A percentile compares a stretch with the other conserved stretches of the same genome.
phyloP scores from a whole-genome alignment of 306 rosid genomes.

The Castanopsis chinensis region DNA sequence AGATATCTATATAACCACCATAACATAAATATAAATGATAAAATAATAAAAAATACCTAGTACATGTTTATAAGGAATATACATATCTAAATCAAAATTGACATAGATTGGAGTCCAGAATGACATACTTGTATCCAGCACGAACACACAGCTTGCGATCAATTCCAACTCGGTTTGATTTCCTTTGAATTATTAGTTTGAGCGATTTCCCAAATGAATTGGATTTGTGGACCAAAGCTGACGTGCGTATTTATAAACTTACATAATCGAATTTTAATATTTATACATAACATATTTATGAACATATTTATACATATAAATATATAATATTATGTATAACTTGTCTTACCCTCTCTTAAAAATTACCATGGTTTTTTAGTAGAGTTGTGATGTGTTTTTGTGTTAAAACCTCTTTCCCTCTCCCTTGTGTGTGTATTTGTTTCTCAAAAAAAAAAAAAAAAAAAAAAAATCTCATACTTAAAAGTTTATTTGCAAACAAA shows the following conservation, averaged over 20 bases:
- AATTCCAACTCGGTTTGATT: conserved; percentile 35
- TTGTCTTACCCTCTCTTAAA: too few species aligned
- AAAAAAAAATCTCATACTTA: too few species aligned
- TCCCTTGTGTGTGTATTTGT: too few species aligned
- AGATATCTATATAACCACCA: not conserved
- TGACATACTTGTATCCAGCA: conserved; percentile 64
- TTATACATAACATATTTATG: too few species aligned
- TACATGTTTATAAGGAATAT: not conserved
- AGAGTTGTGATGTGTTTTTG: too few species aligned
- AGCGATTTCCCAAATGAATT: conserved; percentile 39
- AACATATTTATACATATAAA: too few species aligned
- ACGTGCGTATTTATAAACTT: conserved; percentile 9
- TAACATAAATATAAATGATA: not conserved
- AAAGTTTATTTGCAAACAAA: too few species aligned
- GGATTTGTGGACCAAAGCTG: conserved; percentile 45
- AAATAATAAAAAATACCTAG: not conserved
- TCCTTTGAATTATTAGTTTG: conserved; percentile 48
- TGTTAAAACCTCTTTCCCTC: too few species aligned
- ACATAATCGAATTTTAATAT: too few species aligned
- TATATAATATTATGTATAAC: too few species aligned
- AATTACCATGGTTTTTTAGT: too few species aligned
- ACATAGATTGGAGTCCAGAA: not conserved
- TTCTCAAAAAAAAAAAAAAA: too few species aligned
- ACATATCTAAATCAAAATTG: not conserved
- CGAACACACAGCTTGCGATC: conserved; percentile 46